Conservation (phyloP, 192 early-diverging fungal genomes). For the Mortierella alpina region DNA sequence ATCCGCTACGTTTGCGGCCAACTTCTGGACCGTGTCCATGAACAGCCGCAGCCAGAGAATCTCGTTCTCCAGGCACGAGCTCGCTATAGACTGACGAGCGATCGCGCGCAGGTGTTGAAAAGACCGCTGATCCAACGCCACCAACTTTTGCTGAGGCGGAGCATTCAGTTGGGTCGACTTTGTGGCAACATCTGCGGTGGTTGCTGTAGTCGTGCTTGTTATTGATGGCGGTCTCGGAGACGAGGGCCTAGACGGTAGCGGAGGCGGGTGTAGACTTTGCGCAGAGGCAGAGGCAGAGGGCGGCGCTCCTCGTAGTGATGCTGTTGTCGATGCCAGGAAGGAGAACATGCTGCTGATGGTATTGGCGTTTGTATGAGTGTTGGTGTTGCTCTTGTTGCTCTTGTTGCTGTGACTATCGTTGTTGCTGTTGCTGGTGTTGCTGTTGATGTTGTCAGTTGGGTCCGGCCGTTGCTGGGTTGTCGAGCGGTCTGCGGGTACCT, state of each 20-base stretch:
- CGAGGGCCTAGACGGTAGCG: no score
- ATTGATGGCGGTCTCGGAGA: not conserved
- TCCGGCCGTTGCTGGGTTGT: not conserved
- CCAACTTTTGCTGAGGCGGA: not conserved
- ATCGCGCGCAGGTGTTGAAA: conserved; percentile 46
- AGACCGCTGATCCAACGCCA: conserved; percentile 37
- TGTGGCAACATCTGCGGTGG: not conserved
- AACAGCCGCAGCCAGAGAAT: conserved; percentile 44
- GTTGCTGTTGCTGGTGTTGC: conserved; percentile 2
- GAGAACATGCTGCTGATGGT: conserved; percentile 7
- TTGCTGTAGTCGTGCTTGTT: not conserved
- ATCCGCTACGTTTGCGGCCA: conserved; percentile 33
- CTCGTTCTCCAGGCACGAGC: conserved; percentile 46
- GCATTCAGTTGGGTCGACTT: not conserved
- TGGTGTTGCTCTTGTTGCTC: not conserved
- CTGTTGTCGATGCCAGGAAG: not conserved
- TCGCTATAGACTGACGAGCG: conserved; percentile 45
- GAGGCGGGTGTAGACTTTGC: no score
- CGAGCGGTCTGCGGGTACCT: not conserved
- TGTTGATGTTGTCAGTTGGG: not conserved
- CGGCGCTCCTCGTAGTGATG: no score
- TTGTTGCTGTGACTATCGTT: no score
- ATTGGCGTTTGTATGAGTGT: not conserved
- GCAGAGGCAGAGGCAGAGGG: not conserved
- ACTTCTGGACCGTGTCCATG: conserved; percentile 46